phyloP scores from a whole-genome alignment of 176 grass and related monocot species.

The Phyllostachys edulis region DNA sequence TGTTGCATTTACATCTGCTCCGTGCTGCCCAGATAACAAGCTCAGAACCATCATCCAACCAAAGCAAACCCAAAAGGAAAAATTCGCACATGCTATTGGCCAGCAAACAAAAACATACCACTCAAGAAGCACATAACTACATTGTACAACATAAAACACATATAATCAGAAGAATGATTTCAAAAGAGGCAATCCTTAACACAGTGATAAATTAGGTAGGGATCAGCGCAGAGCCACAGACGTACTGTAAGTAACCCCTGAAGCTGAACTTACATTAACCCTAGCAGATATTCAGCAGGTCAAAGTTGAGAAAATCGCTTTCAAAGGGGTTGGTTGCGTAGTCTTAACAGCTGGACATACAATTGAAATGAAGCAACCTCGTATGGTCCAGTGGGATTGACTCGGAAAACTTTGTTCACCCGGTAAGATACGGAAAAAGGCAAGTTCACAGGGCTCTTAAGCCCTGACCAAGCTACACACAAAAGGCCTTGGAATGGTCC shows the following conservation, averaged over 20 bases:
- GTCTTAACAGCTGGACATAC: constrained; percentile 7
- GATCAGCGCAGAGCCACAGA: not conserved
- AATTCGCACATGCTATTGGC: not conserved
- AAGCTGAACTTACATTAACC: not conserved
- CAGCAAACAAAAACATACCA: not conserved
- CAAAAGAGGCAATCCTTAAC: not conserved
- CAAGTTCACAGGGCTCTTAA: constrained; percentile 6
- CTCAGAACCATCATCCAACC: not conserved
- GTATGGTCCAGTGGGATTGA: not conserved
- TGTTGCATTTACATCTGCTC: constrained; percentile 75
- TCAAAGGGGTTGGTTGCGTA: not conserved
- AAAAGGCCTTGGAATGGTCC: not conserved
- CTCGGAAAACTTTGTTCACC: not conserved
- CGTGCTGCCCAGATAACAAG: constrained; percentile 66
- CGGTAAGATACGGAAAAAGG: not conserved
- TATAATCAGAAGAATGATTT: not conserved
- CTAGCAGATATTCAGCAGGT: not conserved
- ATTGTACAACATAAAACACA: not conserved
- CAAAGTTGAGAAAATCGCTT: constrained; percentile 9
- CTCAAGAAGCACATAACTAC: constrained; percentile 4
- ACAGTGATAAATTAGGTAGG: not conserved
- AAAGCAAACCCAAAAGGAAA: constrained; percentile 18
- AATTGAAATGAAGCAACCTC: not conserved
- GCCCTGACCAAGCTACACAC: not conserved
- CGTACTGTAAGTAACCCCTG: not conserved